Evolutionary conservation across 2,329 filamentous ascomycete species (phyloP).

Genomic region (Cercospora berteroae): DNA sequence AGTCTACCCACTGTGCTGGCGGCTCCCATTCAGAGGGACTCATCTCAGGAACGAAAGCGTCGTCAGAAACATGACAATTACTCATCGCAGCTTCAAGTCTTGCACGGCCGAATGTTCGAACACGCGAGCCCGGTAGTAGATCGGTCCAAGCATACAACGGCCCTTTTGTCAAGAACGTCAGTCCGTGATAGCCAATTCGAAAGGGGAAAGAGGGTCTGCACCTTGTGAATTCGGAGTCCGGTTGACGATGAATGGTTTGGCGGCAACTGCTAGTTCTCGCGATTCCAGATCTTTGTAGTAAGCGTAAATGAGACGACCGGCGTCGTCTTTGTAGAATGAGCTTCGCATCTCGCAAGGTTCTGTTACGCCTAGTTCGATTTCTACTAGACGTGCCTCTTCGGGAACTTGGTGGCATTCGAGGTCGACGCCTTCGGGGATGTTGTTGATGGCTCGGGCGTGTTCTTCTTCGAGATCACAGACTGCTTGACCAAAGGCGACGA

Average conservation of each 20-base stretch:
- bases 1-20: not conserved
- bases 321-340: conserved; percentile 17
- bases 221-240: not conserved
- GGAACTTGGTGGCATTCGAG: conserved; percentile 19
- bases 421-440: conserved; percentile 16
- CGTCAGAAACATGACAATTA: not conserved
- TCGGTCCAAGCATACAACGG: not conserved
- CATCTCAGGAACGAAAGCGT: not conserved
- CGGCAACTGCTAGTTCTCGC: conserved; percentile 10
- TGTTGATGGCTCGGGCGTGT: conserved; percentile 17
- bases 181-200: not conserved
- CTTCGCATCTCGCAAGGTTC: not conserved
- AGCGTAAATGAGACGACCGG: conserved; percentile 19
- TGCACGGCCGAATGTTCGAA: not conserved
- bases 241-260: conserved; percentile 13
- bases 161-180: not conserved
- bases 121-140: not conserved
- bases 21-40: not conserved
- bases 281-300: conserved; percentile 8
- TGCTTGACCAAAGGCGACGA: conserved; percentile 17
- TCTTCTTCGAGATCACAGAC: conserved; percentile 21
- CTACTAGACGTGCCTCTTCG: conserved; percentile 18
- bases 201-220: not conserved
- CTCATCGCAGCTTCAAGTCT: not conserved
- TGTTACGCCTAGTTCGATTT: conserved; percentile 17